phyloP scores from a whole-genome alignment of 306 rosid genomes.

The Fagus crenata region DNA sequence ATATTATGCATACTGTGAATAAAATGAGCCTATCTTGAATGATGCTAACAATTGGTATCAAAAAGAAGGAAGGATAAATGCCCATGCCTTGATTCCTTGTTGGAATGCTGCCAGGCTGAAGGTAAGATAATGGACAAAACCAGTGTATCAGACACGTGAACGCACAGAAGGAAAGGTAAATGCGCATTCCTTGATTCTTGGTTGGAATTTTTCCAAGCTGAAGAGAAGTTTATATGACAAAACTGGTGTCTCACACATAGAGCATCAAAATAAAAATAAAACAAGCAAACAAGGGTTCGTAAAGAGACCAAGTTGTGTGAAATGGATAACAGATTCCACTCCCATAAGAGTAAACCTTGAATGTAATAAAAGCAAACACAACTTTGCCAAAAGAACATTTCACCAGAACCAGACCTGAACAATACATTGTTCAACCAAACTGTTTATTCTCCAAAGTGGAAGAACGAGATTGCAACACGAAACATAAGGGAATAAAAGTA shows the following conservation, averaged over 20 bases:
- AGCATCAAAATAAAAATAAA: no score
- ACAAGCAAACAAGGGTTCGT: background rate
- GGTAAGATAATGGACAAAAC: no score
- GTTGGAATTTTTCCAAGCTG: background rate
- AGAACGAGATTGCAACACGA: background rate
- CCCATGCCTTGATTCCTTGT: background rate
- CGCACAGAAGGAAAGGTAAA: no score
- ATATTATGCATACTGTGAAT: no score
- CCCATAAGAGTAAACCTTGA: background rate
- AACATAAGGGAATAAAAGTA: constrained; percentile 28
- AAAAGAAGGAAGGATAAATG: background rate
- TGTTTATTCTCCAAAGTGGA: background rate
- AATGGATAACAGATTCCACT: background rate
- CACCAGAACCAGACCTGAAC: background rate
- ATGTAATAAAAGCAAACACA: background rate
- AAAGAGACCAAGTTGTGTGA: background rate
- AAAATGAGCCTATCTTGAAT: no score
- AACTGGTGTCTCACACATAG: background rate
- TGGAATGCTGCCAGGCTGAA: no score
- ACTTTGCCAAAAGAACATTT: background rate
- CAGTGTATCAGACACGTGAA: no score
- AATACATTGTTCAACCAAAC: background rate
- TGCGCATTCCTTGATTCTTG: background rate
- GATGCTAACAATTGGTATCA: no score
- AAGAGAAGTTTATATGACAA: background rate